Evolutionary conservation across 1,284 basidiomycete species (phyloP), one percentile per base, ranked within the genome.

Genomic region (Irpex sp.): DNA sequence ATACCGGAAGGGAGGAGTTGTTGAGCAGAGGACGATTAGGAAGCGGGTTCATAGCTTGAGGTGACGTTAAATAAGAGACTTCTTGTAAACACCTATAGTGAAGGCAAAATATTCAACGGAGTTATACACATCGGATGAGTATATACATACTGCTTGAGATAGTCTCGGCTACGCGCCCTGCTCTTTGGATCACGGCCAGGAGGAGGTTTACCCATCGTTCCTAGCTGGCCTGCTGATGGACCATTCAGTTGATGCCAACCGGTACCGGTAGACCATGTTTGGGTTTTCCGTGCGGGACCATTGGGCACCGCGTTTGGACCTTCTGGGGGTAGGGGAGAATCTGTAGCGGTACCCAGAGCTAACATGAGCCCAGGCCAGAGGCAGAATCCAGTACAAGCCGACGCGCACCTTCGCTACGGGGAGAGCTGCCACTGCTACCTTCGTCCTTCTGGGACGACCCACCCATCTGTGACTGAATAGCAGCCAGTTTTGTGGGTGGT

Each of bases 31-130:
- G 89, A 64, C 93, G 86, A 63, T 94, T 91, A 0, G 95, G 94
- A 40, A 99, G 82, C 44, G 97, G 97, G 75, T 99, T 99, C 82
- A 99, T 89, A 3, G 97, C 96, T 73, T 97, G 92, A 1, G 95
- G 89, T 1, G 96, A 98, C 0, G 97, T 99, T 60, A 99, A 82
- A 76, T 99, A 99, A 6, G 94, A 93, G 69, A 99, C 94, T 81
- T 99, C 97, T 79, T 98, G 97, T 44, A 99, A 81, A 78, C 97
- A 97, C 78, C 92, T 93, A 67, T 15, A 63, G 34, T 31, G 19
- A 9, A 8, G 9, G 11, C 34, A 13, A 13, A 6, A 56, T 15
- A 17, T 13, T 36, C 6, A 34, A 26, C 19, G 11, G 34, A 21
- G 19, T 51, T 8, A 17, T 2, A 51, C 17, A 51, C 19, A n/a